Conservation (phyloP, 192 early-diverging fungal genomes). For the Gonapodya prolifera region DNA sequence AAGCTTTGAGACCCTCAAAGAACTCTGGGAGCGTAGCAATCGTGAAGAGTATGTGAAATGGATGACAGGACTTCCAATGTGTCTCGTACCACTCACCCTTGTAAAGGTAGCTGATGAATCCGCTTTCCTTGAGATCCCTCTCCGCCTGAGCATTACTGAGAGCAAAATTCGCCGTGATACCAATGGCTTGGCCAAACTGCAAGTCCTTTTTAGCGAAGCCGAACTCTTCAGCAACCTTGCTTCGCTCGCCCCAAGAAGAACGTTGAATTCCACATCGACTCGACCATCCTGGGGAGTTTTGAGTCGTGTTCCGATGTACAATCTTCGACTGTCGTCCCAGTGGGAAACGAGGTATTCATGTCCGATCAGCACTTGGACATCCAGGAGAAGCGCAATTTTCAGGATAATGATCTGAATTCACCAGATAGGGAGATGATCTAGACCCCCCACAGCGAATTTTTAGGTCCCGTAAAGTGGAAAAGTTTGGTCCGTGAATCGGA, state of each 20-base stretch:
- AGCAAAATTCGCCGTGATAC: not conserved
- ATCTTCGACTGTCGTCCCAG: not conserved
- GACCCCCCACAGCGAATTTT: not conserved
- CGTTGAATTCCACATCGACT: slow-evolving; percentile 4
- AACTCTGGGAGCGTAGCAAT: too few relatives aligned
- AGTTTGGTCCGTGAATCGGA: too few relatives aligned
- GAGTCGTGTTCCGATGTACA: not conserved
- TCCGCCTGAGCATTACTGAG: not conserved
- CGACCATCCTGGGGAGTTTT: too few relatives aligned
- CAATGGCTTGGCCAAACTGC: not conserved
- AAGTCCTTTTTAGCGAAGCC: not conserved
- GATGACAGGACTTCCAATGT: too few relatives aligned
- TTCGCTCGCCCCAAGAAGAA: not conserved
- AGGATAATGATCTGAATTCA: not conserved
- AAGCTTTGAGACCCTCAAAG: not conserved
- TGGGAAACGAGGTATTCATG: not conserved
- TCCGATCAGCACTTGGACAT: not conserved
- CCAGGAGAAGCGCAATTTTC: not conserved
- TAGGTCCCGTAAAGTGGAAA: too few relatives aligned
- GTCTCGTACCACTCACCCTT: not conserved
- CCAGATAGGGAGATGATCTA: not conserved
- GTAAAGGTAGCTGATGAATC: not conserved
- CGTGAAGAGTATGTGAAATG: too few relatives aligned
- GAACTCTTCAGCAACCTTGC: not conserved
- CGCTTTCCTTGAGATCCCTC: not conserved